Conservation (phyloP, 371 early-diverging fungal species). For the Zopfochytrium polystomum region DNA sequence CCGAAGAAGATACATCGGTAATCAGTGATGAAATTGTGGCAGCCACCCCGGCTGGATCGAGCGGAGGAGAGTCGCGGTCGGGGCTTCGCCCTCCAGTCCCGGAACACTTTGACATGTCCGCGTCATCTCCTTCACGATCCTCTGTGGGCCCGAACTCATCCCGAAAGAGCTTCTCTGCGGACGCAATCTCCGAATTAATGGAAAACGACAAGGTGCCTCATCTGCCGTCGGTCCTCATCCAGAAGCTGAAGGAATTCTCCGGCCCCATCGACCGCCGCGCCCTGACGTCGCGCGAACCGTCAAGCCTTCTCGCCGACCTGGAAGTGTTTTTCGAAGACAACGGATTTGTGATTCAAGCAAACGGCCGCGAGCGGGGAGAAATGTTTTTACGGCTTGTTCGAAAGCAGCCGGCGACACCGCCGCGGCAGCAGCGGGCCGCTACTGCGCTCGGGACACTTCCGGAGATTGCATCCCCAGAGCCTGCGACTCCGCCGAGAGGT, state of each 20-base stretch:
- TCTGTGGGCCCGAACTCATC: neutral
- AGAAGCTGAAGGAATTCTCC: neutral
- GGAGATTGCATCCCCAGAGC: no score
- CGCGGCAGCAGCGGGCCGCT: neutral
- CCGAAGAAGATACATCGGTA: no score
- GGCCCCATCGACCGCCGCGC: conserved; percentile 47
- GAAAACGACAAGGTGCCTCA: neutral
- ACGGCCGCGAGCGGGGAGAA: conserved; percentile 5
- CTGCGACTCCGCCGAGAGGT: no score
- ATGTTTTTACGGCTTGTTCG: neutral
- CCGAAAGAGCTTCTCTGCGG: neutral
- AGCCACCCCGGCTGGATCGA: no score
- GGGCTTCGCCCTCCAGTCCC: no score
- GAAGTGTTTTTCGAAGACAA: conserved; percentile 15
- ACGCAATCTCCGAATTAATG: neutral
- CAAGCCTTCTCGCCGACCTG: conserved; percentile 25
- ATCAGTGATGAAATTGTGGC: no score
- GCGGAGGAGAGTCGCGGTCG: no score
- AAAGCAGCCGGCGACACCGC: neutral
- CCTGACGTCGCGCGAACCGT: conserved; percentile 28
- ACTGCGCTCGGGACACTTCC: neutral
- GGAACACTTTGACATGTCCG: no score
- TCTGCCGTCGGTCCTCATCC: neutral
- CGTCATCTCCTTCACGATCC: neutral
- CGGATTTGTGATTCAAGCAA: conserved; percentile 31